These are phyloP conservation scores for Stemphylium lycopersici DNA, from an alignment of 2,329 filamentous ascomycete genomes.

Conservation along the genomic window DNA sequence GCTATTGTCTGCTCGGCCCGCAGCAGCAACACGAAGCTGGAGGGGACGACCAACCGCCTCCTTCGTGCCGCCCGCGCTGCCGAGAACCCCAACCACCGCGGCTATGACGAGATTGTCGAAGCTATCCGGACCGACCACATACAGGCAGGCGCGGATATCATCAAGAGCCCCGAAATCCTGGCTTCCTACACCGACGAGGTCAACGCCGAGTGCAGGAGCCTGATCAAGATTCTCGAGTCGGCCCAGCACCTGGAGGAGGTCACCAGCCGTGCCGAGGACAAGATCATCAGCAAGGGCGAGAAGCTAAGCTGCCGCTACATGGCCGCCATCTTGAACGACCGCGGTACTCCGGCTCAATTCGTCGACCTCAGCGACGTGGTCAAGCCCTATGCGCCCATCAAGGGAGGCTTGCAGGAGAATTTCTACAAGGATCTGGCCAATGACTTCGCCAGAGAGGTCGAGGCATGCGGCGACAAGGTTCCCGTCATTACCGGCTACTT, in stretches of 20 bases:
- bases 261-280: constrained; percentile 61
- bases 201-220: constrained; percentile 77
- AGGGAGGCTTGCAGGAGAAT: constrained; percentile 50
- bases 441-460: constrained; percentile 51
- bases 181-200: constrained; percentile 69
- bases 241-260: constrained; percentile 63
- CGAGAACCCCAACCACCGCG: constrained; percentile 48
- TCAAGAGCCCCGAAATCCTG: constrained; percentile 49
- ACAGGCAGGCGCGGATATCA: constrained; percentile 65
- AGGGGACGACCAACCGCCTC: constrained; percentile 85
- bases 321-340: constrained; percentile 80
- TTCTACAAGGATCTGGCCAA: constrained; percentile 55
- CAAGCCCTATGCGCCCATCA: constrained; percentile 60
- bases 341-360: constrained; percentile 83
- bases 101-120: constrained; percentile 77
- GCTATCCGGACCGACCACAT: constrained; percentile 85
- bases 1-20: constrained; percentile 95
- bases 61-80: constrained; percentile 57
- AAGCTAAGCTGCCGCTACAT: constrained; percentile 94
- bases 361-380: constrained; percentile 87
- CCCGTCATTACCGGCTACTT: constrained; percentile 83
- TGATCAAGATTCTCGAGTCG: constrained; percentile 74
- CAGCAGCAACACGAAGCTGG: constrained; percentile 90
- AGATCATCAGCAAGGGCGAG: constrained; percentile 93
- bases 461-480: constrained; percentile 52